These are phyloP conservation scores for Calophaca sinica DNA, from an alignment of 306 rosid genomes.

Conservation along the genomic window DNA sequence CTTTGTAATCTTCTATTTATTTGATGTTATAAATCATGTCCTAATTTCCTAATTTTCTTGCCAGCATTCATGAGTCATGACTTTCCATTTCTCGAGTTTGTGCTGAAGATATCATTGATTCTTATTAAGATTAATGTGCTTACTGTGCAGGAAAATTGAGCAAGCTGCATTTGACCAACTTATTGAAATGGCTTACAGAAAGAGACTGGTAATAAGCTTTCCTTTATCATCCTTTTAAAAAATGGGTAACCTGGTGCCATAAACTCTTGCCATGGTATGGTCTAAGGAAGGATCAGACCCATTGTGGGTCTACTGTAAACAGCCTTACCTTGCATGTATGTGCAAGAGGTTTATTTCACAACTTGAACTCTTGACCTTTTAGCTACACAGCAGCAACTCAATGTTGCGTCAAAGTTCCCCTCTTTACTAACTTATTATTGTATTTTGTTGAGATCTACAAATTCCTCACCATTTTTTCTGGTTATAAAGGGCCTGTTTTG, in stretches of 20 bases:
- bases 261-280: constrained; percentile 1
- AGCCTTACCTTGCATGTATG: background rate
- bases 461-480: background rate
- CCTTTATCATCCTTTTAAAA: constrained; percentile 26
- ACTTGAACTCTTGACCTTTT: background rate
- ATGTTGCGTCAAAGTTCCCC: too few species aligned
- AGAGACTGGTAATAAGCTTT: constrained; percentile 71
- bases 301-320: constrained; percentile 21
- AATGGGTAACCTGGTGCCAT: background rate
- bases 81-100: constrained; percentile 29
- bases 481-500: too few species aligned
- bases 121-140: constrained; percentile 40
- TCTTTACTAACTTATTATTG: too few species aligned
- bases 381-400: background rate
- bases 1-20: constrained; percentile 22
- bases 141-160: constrained; percentile 73
- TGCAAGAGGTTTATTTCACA: constrained; percentile 14
- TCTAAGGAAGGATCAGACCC: constrained; percentile 16
- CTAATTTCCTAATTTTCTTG: constrained; percentile 18
- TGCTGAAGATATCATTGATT: constrained; percentile 35
- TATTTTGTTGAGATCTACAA: constrained; percentile 27
- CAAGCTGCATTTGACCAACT: constrained; percentile 87
- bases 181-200: constrained; percentile 78
- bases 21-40: constrained; percentile 34
- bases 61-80: background rate